Conservation (phyloP, 2,329 filamentous ascomycete species). For the Lachnellula cervina region DNA sequence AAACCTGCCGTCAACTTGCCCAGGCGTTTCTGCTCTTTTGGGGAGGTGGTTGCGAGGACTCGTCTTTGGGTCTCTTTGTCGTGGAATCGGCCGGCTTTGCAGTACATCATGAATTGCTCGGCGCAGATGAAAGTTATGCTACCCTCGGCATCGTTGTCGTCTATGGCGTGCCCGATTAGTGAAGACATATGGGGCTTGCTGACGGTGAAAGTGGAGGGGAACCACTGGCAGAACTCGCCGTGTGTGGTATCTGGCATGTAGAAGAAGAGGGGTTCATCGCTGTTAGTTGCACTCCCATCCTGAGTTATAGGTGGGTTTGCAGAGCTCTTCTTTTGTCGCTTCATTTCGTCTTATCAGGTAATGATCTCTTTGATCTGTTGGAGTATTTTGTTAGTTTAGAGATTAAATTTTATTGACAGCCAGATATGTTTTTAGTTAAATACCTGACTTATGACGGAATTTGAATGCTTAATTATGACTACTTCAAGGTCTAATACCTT, state of each 20-base stretch:
- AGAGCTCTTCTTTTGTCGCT: neutral
- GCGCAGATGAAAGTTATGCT: constrained; percentile 33
- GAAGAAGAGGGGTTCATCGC: constrained; percentile 26
- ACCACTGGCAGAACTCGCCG: constrained; percentile 38
- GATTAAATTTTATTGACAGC: too few relatives aligned
- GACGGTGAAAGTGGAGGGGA: constrained; percentile 29
- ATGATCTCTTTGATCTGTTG: constrained; percentile 4
- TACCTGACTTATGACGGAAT: too few relatives aligned
- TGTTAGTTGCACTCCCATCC: neutral
- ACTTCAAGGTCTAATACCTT: too few relatives aligned
- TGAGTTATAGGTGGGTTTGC: neutral
- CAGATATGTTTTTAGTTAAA: too few relatives aligned
- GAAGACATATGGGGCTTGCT: constrained; percentile 27
- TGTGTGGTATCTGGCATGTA: constrained; percentile 28
- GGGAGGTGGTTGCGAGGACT: constrained; percentile 25
- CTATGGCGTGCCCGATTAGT: constrained; percentile 25
- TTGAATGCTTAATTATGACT: too few relatives aligned
- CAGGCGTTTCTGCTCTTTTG: constrained; percentile 31
- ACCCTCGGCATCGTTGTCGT: constrained; percentile 1
- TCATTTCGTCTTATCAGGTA: constrained; percentile 7
- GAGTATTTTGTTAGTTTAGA: constrained; percentile 2
- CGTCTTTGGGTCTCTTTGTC: constrained; percentile 25
- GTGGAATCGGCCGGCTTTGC: constrained; percentile 35
- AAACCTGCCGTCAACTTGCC: constrained; percentile 30
- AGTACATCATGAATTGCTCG: constrained; percentile 41